phyloP scores from a whole-genome alignment of 352 stramenopile genomes.

The Pelagophyceae sp. region DNA sequence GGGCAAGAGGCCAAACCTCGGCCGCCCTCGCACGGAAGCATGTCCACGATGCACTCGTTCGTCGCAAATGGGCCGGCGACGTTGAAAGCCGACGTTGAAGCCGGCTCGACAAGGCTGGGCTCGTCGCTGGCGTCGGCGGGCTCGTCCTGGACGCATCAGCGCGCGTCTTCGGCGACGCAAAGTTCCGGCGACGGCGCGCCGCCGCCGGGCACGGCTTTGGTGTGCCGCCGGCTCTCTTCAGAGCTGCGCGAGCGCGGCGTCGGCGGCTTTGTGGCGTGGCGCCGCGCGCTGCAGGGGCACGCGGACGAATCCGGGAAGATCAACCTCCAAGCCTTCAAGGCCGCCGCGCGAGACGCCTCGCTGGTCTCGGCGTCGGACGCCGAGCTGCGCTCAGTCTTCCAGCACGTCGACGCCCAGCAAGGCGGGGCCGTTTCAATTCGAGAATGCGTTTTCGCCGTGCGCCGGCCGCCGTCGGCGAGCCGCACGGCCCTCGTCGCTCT shows the following conservation, averaged over 20 bases:
- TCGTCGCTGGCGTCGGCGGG: too few species aligned
- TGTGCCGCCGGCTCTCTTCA: not conserved
- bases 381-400: not conserved
- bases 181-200: not conserved
- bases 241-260: not conserved
- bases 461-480: slow-evolving; percentile 26
- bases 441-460: not conserved
- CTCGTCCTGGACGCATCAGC: too few species aligned
- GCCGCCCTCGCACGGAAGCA: too few species aligned
- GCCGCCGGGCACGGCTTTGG: not conserved
- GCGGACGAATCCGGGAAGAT: not conserved
- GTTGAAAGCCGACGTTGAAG: too few species aligned
- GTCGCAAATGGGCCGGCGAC: too few species aligned
- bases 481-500: slow-evolving; percentile 38
- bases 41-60: too few species aligned
- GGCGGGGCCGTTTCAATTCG: not conserved
- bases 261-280: not conserved
- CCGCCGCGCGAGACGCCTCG: not conserved
- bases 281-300: not conserved
- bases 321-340: not conserved
- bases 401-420: not conserved
- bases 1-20: too few species aligned
- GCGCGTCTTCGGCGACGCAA: not conserved
- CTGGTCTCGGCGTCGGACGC: not conserved
- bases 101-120: too few species aligned